Base-by-base conservation (phyloP, 1,284 basidiomycete species). In the Apiotrichum veenhuisii region DNA sequence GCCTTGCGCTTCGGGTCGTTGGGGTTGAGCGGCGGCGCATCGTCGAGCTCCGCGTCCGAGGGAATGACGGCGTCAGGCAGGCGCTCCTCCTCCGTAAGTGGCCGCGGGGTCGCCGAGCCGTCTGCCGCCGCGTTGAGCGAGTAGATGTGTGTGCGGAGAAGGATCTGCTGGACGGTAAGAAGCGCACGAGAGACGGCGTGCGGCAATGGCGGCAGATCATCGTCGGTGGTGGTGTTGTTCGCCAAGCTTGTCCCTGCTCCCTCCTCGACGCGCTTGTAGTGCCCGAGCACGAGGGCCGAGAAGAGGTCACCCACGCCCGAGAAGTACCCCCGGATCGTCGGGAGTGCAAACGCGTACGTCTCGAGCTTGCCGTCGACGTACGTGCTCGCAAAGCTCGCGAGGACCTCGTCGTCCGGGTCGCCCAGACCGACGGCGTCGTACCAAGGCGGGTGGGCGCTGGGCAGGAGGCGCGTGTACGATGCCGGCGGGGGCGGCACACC, bases 241-340 rank as follows among this genome's bases (percentile, higher is more conserved):
- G n/a, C n/a, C n/a, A n/a, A n/a, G n/a, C n/a, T n/a, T n/a, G n/a
- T n/a, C n/a, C n/a, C 14, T 20, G 0, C 22, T 9, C 1, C 33
- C 22, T 36, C 22, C 46, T n/a, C 14, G 18, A 2, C 25, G 45
- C n/a, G 40, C n/a, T 77, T 70, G 73, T 87, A 97, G 66, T 94
- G 87, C 0, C 86, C 95, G 0, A 96, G 80, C 18, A 94, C 84
- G 53, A 98, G 84, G 0, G 96, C 91, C 2, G 94, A 93, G 79
- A 99, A 98, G 52, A 98, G 84, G 73, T 99, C 95, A 15, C 95
- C 96, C 3, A 97, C 94, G 26, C 95, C 96, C 12, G 90, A 89
- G 74, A 95, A 98, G 78, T 97, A 96, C 11, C 92, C 92, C 22
- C 87, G 84, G 26, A 97, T 83, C 42, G 88, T 84, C 0, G 89